Percentiles rank a stretch among this genome's conserved stretches.
These are phyloP conservation scores for Phialophora tarda DNA, from an alignment of 2,329 filamentous ascomycete genomes.

Conservation along the genomic window DNA sequence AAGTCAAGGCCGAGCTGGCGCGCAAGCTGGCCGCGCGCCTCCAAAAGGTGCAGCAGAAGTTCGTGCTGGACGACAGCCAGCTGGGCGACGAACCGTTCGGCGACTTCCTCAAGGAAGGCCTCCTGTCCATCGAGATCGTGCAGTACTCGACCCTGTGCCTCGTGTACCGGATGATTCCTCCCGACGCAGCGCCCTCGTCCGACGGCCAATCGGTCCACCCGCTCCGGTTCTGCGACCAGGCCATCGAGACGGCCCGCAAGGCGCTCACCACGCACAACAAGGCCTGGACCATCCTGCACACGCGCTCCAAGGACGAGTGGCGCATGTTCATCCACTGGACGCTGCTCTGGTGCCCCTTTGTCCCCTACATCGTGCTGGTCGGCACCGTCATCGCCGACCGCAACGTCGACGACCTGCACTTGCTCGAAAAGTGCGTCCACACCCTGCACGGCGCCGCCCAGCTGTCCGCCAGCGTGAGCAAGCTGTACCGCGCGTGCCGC, in stretches of 20 bases:
- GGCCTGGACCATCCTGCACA: slow-evolving; percentile 24
- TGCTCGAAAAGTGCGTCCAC: slow-evolving; percentile 40
- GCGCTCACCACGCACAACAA: slow-evolving; percentile 46
- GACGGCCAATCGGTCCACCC: too few relatives aligned
- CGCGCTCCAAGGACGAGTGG: slow-evolving; percentile 36
- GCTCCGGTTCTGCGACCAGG: slow-evolving; percentile 57
- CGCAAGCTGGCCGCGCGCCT: slow-evolving; percentile 44
- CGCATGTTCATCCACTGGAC: slow-evolving; percentile 49
- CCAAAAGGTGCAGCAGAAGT: slow-evolving; percentile 1
- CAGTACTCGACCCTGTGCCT: slow-evolving; percentile 58
- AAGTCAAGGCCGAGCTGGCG: slow-evolving; percentile 51
- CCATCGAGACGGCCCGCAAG: slow-evolving; percentile 57
- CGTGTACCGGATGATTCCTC: slow-evolving; percentile 59
- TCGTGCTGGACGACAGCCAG: slow-evolving; percentile 18
- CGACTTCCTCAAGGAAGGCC: slow-evolving; percentile 1
- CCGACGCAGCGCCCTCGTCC: too few relatives aligned
- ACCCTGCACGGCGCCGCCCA: slow-evolving; percentile 30
- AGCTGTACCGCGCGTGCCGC: slow-evolving; percentile 31
- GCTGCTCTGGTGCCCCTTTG: slow-evolving; percentile 63
- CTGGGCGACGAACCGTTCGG: not conserved
- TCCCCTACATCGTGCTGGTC: slow-evolving; percentile 66
- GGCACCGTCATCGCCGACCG: slow-evolving; percentile 32
- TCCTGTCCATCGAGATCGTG: slow-evolving; percentile 54
- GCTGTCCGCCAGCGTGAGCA: slow-evolving; percentile 21
- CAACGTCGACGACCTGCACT: slow-evolving; percentile 25